phyloP scores from a whole-genome alignment of 2,329 filamentous ascomycete genomes.

The Colletotrichum limetticola region DNA sequence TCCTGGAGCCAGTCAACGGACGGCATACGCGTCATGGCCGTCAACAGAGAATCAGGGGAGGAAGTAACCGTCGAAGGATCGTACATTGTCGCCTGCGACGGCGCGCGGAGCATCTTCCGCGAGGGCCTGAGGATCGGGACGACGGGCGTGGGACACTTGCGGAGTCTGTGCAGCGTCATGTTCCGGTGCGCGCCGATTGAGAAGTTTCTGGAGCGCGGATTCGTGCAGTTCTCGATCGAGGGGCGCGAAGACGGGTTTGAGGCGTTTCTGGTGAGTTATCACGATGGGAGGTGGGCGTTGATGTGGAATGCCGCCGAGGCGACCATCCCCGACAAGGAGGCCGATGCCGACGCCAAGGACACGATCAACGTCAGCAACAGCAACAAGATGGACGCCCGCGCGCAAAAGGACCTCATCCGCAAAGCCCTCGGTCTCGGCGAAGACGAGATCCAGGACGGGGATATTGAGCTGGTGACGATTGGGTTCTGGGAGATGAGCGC shows the following conservation, averaged over 20 bases:
- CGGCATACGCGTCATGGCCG: slow-evolving; percentile 1
- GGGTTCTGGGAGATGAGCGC: slow-evolving; percentile 39
- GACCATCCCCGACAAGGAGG: background rate
- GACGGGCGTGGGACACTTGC: slow-evolving; percentile 44
- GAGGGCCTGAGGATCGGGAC: slow-evolving; percentile 41
- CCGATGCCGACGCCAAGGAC: background rate
- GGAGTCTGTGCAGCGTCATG: slow-evolving; percentile 47
- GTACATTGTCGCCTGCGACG: slow-evolving; percentile 53
- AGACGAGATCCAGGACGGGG: slow-evolving; percentile 19
- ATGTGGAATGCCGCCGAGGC: slow-evolving; percentile 13
- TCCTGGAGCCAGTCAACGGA: slow-evolving; percentile 38
- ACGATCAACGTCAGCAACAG: background rate
- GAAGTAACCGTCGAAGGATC: slow-evolving; percentile 41
- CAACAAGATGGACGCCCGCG: background rate
- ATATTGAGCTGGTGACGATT: slow-evolving; percentile 36
- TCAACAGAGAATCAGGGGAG: background rate
- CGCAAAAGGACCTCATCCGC: slow-evolving; percentile 5
- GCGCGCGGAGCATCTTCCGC: slow-evolving; percentile 42
- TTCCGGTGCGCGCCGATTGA: slow-evolving; percentile 44
- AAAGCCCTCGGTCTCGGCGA: slow-evolving; percentile 2
- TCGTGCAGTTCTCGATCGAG: slow-evolving; percentile 46
- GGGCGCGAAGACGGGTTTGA: slow-evolving; percentile 39
- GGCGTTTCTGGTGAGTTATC: slow-evolving; percentile 40
- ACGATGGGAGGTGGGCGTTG: slow-evolving; percentile 38
- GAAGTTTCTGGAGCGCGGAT: slow-evolving; percentile 44